Percentiles rank a stretch among this genome's conserved stretches.
Evolutionary conservation across 179 eudicot species (phyloP).

Genomic region (Patellifolia procumbens): DNA sequence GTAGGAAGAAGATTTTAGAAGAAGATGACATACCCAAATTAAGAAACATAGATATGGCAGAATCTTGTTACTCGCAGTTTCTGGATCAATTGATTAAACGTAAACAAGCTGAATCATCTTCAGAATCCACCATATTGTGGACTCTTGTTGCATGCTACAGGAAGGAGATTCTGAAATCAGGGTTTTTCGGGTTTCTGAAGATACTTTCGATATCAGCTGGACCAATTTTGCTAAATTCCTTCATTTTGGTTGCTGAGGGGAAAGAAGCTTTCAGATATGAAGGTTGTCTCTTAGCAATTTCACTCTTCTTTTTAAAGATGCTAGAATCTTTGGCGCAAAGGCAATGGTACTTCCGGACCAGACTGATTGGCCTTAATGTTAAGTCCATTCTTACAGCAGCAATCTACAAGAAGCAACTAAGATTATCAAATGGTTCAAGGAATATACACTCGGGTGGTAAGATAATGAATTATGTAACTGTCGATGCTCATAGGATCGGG

Average conservation of each 20-base stretch:
- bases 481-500: slow-evolving; percentile 49
- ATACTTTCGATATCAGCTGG: slow-evolving; percentile 39
- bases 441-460: slow-evolving; percentile 37
- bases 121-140: slow-evolving; percentile 29
- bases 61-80: slow-evolving; percentile 33
- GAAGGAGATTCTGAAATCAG: slow-evolving; percentile 39
- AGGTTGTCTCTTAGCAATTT: slow-evolving; percentile 40
- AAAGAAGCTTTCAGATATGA: slow-evolving; percentile 34
- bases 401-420: slow-evolving; percentile 40
- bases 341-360: slow-evolving; percentile 43
- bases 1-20: slow-evolving; percentile 32
- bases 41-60: slow-evolving; percentile 34
- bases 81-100: slow-evolving; percentile 22
- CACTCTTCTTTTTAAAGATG: slow-evolving; percentile 36
- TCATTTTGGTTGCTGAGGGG: slow-evolving; percentile 44
- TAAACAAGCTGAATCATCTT: slow-evolving; percentile 14
- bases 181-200: slow-evolving; percentile 40
- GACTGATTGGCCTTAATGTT: slow-evolving; percentile 41
- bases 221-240: slow-evolving; percentile 42
- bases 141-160: slow-evolving; percentile 32
- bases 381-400: slow-evolving; percentile 39
- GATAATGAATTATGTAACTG: slow-evolving; percentile 46
- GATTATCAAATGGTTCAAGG: slow-evolving; percentile 39
- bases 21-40: slow-evolving; percentile 37
- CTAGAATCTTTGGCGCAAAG: slow-evolving; percentile 46